Base-by-base conservation (phyloP, 2,329 filamentous ascomycete species). In the Penicillium paneum region DNA sequence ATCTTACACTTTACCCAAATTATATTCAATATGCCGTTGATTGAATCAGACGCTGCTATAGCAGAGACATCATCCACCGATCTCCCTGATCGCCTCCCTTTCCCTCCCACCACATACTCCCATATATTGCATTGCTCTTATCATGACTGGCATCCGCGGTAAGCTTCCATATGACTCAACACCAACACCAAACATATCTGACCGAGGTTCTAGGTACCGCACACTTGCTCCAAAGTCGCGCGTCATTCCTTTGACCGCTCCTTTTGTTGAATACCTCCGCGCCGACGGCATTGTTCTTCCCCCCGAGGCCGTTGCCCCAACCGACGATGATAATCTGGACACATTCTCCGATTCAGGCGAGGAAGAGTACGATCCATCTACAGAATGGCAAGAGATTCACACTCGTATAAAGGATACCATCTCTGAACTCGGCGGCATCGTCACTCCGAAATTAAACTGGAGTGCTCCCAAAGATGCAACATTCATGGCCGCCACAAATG, bases 101-200 rank as follows among this genome's bases (percentile, higher is more conserved):
- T 99, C 68, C 89, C 91, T 19, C 90, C 91, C 1, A 83, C 96
- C 54, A 91, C 86, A 31, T 89, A 87, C 69, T 84, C 88, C 43
- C 93, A 99, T 68, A 95, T 99, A 57, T 78, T 96, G 51, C 89
- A 97, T 74, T 99, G 93, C 76, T 95, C 94, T 39, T 97, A 95
- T 73, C 89, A 96, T 71, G 84, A 82, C 56, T 99, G 94, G 94
- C 90, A 96, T 67, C 85, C 89, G 44, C 87, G 83, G 81, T 90
- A 76, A 48, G 77, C 6, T 41, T 26, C 28, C 39, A 24, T 19
- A 47, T 40, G 31, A 38, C 40, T 45, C 11, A 32, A 40, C 48
- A 17, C 36, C 11, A 32, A 40, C 48, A 17, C 36, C 26, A 15
- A 35, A 17, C 42, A 17, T 35, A 15, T 31, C 32, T 51, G 26